Conservation (phyloP, 208 protist genomes). For the Vickermania ingenoplastis region DNA sequence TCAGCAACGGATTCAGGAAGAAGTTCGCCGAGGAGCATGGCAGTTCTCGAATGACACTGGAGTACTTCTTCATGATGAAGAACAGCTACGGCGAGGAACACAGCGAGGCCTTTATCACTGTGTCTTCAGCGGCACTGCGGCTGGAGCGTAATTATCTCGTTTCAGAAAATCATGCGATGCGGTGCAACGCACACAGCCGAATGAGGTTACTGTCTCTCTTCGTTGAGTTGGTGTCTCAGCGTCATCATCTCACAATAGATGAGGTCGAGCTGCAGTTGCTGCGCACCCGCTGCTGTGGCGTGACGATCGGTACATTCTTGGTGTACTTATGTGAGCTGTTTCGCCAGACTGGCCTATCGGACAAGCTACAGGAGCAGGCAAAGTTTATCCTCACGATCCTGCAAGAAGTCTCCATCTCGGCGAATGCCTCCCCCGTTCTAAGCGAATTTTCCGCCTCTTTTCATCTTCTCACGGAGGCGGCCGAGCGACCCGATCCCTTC, state of each 20-base stretch:
- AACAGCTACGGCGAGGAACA: background rate
- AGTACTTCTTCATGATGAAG: background rate
- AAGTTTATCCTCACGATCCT: slow-evolving; percentile 5
- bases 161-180: background rate
- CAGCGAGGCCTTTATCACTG: slow-evolving; percentile 1
- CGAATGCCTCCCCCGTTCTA: slow-evolving; percentile 1
- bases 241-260: slow-evolving; percentile 4
- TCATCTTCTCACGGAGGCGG: slow-evolving; percentile 4
- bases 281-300: slow-evolving; percentile 4
- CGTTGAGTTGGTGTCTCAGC: background rate
- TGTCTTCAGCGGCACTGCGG: slow-evolving; percentile 2
- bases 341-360: background rate
- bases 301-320: background rate
- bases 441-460: slow-evolving; percentile 1
- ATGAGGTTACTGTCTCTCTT: background rate
- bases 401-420: slow-evolving; percentile 2
- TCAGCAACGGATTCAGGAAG: background rate
- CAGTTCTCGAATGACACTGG: background rate
- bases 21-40: background rate
- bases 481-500: background rate
- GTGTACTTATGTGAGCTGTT: slow-evolving; percentile 7
- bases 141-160: background rate
- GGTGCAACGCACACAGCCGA: slow-evolving; percentile 1
- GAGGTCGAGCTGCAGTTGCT: background rate
- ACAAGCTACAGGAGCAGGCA: background rate